phyloP scores from a whole-genome alignment of 1,139 yeast genomes.

The Lodderomyces margitis region DNA sequence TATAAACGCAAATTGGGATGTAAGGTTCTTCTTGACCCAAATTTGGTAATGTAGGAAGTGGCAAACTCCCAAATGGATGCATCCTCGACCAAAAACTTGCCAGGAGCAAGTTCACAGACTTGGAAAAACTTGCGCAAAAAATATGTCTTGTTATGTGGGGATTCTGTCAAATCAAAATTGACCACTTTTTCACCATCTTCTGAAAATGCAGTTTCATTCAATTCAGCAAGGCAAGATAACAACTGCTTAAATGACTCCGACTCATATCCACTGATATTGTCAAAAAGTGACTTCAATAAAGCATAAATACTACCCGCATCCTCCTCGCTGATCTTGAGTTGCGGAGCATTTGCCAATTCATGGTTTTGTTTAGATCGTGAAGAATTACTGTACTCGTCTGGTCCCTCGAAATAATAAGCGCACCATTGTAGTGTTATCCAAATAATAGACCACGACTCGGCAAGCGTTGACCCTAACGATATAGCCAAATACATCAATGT shows the following conservation, averaged over 20 bases:
- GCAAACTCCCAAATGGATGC: slow-evolving; percentile 47
- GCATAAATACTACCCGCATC: slow-evolving; percentile 56
- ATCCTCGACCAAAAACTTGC: slow-evolving; percentile 43
- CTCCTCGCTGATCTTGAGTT: slow-evolving; percentile 28
- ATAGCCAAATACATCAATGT: slow-evolving; percentile 75
- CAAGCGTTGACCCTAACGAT: slow-evolving; percentile 72
- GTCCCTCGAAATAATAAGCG: slow-evolving; percentile 60
- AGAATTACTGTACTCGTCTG: slow-evolving; percentile 41
- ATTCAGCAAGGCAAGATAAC: slow-evolving; percentile 40
- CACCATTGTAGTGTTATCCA: slow-evolving; percentile 77
- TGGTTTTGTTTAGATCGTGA: slow-evolving; percentile 20
- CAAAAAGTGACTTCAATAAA: slow-evolving; percentile 59
- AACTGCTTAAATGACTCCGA: slow-evolving; percentile 47
- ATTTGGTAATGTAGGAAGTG: slow-evolving; percentile 40
- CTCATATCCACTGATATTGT: slow-evolving; percentile 57
- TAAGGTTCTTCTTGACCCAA: slow-evolving; percentile 36
- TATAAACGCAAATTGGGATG: slow-evolving; percentile 45
- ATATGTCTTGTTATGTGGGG: slow-evolving; percentile 44
- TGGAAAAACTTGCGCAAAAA: slow-evolving; percentile 40
- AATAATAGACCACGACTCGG: slow-evolving; percentile 65
- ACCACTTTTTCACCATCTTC: slow-evolving; percentile 13
- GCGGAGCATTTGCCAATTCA: slow-evolving; percentile 19
- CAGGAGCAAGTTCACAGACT: slow-evolving; percentile 48
- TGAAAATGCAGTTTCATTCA: slow-evolving; percentile 32
- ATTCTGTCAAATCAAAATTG: slow-evolving; percentile 18